Conservation (phyloP, 148 eudicot species). For the Chenopodium formosanum region DNA sequence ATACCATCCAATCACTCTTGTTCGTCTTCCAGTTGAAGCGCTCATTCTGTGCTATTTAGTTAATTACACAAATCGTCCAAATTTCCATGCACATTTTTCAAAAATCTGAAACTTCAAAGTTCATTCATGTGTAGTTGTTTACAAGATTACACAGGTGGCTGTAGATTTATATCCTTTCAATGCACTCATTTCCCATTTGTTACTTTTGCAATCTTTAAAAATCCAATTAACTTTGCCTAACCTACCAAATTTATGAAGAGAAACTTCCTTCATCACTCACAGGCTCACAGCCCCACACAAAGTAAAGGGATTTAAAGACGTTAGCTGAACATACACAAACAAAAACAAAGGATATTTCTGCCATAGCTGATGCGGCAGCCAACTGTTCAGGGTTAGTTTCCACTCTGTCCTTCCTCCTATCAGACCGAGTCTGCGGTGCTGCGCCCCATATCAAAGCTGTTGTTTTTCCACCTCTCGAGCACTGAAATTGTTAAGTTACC, state of each 20-base stretch:
- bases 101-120: constrained; percentile 9
- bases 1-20: constrained; percentile 99
- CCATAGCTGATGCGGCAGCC: constrained; percentile 93
- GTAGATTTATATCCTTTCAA: not conserved
- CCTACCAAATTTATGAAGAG: not conserved
- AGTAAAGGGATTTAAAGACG: constrained; percentile 8
- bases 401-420: constrained; percentile 90
- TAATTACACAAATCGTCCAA: constrained; percentile 42
- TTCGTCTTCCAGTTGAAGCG: constrained; percentile 68
- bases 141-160: not conserved
- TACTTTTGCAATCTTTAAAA: not conserved
- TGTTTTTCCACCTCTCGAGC: constrained; percentile 57
- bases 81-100: not conserved
- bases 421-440: constrained; percentile 90
- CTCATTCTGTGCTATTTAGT: constrained; percentile 88
- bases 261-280: not conserved
- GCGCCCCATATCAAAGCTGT: constrained; percentile 98
- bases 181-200: not conserved
- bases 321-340: constrained; percentile 9
- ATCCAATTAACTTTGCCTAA: not conserved
- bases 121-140: not conserved
- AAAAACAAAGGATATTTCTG: constrained; percentile 87
- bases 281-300: not conserved
- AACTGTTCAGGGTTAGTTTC: constrained; percentile 99
- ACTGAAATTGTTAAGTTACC: constrained; percentile 39